Evolutionary conservation across 31 red algal genomes (phyloP).

Genomic region (Porphyra umbilicalis): DNA sequence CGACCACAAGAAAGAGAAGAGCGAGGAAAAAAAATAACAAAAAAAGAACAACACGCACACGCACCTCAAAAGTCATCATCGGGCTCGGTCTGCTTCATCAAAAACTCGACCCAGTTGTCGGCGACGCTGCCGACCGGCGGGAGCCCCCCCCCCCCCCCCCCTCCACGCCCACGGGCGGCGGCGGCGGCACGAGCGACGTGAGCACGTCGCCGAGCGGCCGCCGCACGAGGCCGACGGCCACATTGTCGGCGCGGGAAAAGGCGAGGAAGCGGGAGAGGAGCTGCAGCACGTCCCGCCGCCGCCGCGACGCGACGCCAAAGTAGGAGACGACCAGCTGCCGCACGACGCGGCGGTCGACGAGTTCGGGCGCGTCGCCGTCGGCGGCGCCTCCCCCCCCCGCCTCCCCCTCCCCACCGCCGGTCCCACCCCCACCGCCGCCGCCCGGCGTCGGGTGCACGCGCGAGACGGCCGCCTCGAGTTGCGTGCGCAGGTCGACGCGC

Average conservation of each 20-base stretch:
- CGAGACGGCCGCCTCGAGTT: conserved; percentile 66
- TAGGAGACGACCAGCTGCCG: conserved; percentile 76
- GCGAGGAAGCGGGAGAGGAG: conserved; percentile 81
- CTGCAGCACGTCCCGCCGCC: conserved; percentile 66
- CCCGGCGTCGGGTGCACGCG: conserved; percentile 52
- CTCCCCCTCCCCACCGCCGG: conserved; percentile 1
- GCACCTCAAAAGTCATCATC: conserved; percentile 25
- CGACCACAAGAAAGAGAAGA: not conserved
- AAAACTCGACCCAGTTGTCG: conserved; percentile 93
- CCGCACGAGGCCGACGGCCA: conserved; percentile 66
- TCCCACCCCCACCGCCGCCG: conserved; percentile 3
- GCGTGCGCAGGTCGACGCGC: conserved; percentile 57
- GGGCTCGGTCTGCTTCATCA: conserved; percentile 81
- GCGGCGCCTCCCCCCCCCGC: conserved; percentile 23
- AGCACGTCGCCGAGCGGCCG: conserved; percentile 54
- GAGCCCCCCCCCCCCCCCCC: conserved; percentile 25
- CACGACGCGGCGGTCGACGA: conserved; percentile 83
- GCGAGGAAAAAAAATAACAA: not conserved
- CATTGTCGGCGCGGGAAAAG: conserved; percentile 61
- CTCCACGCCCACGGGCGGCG: conserved; percentile 11
- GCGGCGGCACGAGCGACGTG: conserved; percentile 62
- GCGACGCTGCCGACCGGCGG: conserved; percentile 66
- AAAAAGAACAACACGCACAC: not conserved
- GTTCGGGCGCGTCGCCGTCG: conserved; percentile 7
- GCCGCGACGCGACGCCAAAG: conserved; percentile 54